phyloP scores from a whole-genome alignment of 2,329 filamentous ascomycete species.

The Neurospora crassa region DNA sequence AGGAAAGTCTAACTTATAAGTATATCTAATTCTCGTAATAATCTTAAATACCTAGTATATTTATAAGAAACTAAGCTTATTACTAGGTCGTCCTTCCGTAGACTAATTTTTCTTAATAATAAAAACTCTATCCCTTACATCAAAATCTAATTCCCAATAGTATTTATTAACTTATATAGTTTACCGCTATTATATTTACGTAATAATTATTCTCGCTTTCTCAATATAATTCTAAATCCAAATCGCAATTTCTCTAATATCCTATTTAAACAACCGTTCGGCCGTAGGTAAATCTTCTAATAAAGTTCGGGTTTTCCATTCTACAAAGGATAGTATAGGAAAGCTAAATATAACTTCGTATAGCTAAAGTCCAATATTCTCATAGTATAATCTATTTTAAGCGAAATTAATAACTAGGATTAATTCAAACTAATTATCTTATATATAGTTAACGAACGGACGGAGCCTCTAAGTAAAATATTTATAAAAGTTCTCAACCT shows the following conservation, averaged over 20 bases:
- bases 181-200: not conserved
- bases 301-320: not conserved
- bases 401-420: not conserved
- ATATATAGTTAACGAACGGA: not conserved
- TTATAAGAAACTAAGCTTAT: not conserved
- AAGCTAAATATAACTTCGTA: not conserved
- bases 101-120: not conserved
- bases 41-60: not conserved
- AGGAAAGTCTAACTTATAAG: not conserved
- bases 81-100: not conserved
- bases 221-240: not conserved
- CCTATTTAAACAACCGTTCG: not conserved
- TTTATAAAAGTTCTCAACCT: not conserved
- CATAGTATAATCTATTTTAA: not conserved
- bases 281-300: not conserved
- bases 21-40: not conserved
- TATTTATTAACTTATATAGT: not conserved
- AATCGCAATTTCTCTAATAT: not conserved
- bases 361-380: not conserved
- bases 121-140: not conserved
- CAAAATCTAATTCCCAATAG: not conserved
- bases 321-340: not conserved
- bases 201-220: not conserved
- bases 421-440: not conserved
- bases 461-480: not conserved